Base-by-base conservation (phyloP, 768 basidiomycete genomes). In the Rhodotorula diobovata region DNA sequence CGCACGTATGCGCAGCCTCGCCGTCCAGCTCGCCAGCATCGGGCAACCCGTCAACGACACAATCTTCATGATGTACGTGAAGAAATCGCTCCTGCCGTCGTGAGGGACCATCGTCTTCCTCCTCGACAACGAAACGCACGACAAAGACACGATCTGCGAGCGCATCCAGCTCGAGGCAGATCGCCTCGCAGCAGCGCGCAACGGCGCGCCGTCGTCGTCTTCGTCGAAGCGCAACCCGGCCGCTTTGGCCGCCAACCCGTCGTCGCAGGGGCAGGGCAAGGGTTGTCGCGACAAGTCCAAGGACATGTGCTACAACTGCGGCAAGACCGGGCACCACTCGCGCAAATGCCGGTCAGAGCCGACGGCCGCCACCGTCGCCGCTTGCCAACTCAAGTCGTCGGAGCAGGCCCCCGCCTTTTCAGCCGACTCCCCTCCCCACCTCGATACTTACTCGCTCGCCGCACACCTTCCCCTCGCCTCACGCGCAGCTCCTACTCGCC, bases 71-170 rank as follows among this genome's bases (percentile, higher is more conserved):
- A n/a, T 66, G 28, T 50, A 34, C 56, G 34, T 66, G 55, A 55
- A 57, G 21, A 39, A 37, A 5, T 66, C 64, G 25, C 64, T 66
- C 32, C 64, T 56, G 23, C 25, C 39, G 28, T 46, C 64, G 5
- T 66, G 64, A 56, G 64, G 57, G 21, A 58, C 53, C 20, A 37
- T 65, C 54, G n/a, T 46, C 32, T 55, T 56, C 30, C 11, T 65
- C 53, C 34, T 65, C 28, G 54, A 65, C 43, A 25, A 18, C 23
- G 21, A 18, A n/a, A 25, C 16, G 7, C 53, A 30, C 16, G 10
- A 32, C 21, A 55, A 53, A 12, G 63, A 55, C 41, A 32, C 25
- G 14, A 48, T 65, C 5, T 43, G 41, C 41, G n/a, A 54, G 2
- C n/a, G 28, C n/a, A n/a, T 65, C 53, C 28, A 56, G 35, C 25